Conservation (phyloP, 306 rosid species). For the Medicago ruthenica region DNA sequence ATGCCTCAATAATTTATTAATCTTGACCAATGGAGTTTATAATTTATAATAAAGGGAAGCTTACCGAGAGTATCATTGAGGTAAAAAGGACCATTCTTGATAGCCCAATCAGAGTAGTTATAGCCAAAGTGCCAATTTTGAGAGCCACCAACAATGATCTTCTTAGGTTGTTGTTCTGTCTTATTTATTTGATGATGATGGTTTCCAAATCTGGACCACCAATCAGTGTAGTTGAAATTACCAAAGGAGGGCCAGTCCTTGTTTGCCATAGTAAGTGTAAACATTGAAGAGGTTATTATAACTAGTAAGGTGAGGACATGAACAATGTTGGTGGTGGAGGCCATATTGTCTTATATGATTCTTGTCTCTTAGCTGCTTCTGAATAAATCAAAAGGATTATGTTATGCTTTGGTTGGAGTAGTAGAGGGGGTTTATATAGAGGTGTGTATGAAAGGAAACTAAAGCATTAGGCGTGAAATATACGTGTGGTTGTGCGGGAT, state of each 20-base stretch:
- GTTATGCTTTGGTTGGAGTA: conserved; percentile 12
- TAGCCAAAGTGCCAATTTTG: conserved; percentile 61
- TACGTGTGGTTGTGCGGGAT: conserved; percentile 36
- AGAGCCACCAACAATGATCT: conserved; percentile 64
- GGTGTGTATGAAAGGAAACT: not conserved
- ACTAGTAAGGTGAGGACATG: conserved; percentile 5
- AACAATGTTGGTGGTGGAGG: conserved; percentile 27
- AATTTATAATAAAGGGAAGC: not conserved
- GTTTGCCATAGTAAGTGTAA: conserved; percentile 48
- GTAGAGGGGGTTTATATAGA: conserved; percentile 36
- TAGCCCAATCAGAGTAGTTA: conserved; percentile 63
- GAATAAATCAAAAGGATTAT: not conserved
- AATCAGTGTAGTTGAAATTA: conserved; percentile 44
- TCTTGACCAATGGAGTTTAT: not conserved
- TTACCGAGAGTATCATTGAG: conserved; percentile 71
- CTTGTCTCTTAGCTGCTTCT: not conserved
- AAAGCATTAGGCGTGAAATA: not conserved
- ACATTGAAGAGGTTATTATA: conserved; percentile 40
- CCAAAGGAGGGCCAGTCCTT: conserved; percentile 50
- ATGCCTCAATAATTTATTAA: not conserved
- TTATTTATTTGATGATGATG: conserved; percentile 33
- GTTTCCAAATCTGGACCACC: conserved; percentile 51
- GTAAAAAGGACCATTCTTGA: conserved; percentile 58
- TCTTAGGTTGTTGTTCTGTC: conserved; percentile 37
- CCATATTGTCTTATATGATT: conserved; percentile 39